These are phyloP conservation scores for Hortiboletus flavorubellus DNA, from an alignment of 768 basidiomycete genomes.

Conservation along the genomic window DNA sequence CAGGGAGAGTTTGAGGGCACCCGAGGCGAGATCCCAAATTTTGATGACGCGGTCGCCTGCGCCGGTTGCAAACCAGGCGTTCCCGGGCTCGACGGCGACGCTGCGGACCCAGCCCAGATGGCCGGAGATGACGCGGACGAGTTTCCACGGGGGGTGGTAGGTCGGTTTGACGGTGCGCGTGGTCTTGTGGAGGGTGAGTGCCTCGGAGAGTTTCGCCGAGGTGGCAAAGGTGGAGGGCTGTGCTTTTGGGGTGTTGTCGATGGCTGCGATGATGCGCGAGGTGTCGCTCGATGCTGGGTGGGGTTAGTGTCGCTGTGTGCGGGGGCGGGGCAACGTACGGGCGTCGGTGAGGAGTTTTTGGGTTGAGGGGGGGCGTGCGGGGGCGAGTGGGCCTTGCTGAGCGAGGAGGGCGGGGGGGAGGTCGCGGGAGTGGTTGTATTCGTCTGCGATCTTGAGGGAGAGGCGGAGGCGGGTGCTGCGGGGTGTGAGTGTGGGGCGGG, in stretches of 20 bases:
- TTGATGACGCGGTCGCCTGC: conserved; percentile 98
- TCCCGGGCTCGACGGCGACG: conserved; percentile 95
- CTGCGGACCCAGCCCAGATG: conserved; percentile 98
- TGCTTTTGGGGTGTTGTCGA: conserved; percentile 68
- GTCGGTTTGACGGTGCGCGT: conserved; percentile 92
- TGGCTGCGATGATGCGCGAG: conserved; percentile 25
- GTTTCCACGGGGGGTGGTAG: conserved; percentile 96
- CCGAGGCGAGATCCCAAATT: conserved; percentile 97
- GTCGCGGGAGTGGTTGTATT: conserved; percentile 83
- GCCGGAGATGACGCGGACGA: conserved; percentile 93
- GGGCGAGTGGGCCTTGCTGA: conserved; percentile 80
- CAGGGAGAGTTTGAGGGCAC: conserved; percentile 94
- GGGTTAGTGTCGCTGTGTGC: conserved; percentile 48
- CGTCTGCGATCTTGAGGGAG: conserved; percentile 83
- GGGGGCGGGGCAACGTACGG: conserved; percentile 39
- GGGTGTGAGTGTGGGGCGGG: neutral
- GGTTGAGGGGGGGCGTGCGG: conserved; percentile 58
- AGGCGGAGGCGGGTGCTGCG: conserved; percentile 62
- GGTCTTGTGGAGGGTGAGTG: conserved; percentile 89
- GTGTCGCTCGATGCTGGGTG: no score
- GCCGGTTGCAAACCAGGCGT: conserved; percentile 98
- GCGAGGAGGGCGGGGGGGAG: conserved; percentile 77
- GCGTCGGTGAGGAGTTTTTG: conserved; percentile 73
- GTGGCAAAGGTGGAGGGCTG: conserved; percentile 71
- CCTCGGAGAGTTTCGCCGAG: conserved; percentile 71